Percentiles rank a stretch among this genome's conserved stretches.
Conservation (phyloP, 768 basidiomycete species). For the Suillus spraguei region DNA sequence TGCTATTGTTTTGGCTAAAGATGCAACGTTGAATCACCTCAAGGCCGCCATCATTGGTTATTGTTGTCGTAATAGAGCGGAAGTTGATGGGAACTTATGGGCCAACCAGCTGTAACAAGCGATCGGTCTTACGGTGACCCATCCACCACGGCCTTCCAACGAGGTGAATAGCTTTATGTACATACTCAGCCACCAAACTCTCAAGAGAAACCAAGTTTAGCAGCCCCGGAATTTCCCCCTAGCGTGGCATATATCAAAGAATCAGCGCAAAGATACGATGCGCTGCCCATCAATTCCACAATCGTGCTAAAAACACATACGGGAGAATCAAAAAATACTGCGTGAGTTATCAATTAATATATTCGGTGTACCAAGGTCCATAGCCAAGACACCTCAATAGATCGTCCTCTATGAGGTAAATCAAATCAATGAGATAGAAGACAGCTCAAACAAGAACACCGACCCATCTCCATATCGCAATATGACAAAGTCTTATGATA, state of each 20-base stretch:
- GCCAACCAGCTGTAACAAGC: too few relatives aligned
- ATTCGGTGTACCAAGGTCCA: not conserved
- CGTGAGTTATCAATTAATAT: slow-evolving; percentile 16
- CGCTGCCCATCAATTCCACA: not conserved
- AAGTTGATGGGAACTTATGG: slow-evolving; percentile 31
- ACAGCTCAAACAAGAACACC: slow-evolving; percentile 20
- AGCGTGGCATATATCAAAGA: not conserved
- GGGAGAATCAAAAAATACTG: not conserved
- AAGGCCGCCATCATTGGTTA: slow-evolving; percentile 14
- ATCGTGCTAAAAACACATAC: slow-evolving; percentile 1
- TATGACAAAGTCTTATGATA: too few relatives aligned
- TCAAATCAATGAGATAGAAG: slow-evolving; percentile 23
- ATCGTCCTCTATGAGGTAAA: slow-evolving; percentile 16
- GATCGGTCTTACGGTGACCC: too few relatives aligned
- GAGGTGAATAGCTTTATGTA: too few relatives aligned
- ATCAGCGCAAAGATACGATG: not conserved
- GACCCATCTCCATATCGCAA: slow-evolving; percentile 23
- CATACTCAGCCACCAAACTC: too few relatives aligned
- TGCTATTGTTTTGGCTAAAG: slow-evolving; percentile 18
- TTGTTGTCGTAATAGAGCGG: slow-evolving; percentile 28
- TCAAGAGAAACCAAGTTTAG: not conserved
- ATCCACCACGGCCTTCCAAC: too few relatives aligned
- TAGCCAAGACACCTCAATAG: slow-evolving; percentile 4
- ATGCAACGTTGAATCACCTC: slow-evolving; percentile 10
- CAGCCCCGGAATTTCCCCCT: not conserved